Evolutionary conservation across 2,329 filamentous ascomycete genomes (phyloP), one percentile per base, ranked within the genome.

Genomic region (Knoxdaviesia capensis): DNA sequence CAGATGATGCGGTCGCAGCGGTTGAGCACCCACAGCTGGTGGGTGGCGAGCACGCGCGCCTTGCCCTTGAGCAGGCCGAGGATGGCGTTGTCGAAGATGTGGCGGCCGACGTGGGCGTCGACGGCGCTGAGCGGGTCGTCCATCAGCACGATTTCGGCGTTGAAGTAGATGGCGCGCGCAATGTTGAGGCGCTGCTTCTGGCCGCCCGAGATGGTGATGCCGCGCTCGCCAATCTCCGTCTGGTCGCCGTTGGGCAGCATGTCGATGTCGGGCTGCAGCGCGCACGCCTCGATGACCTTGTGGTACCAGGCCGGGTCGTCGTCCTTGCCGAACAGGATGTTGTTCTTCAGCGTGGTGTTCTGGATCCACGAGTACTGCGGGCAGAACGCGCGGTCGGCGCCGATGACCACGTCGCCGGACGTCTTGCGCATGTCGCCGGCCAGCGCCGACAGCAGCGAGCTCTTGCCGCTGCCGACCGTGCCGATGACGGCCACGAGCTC

Each of bases 361-460:
- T 96, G 88, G 40, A 98, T 94, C 90, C 90, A 98, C 0, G 90
- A 84, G 53, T 94, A 94, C 55, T 98, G 88, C 0, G 88, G 88
- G 49, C 90, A 96, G 52, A 94, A 94, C 0, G 88, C 84, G 47
- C 87, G 69, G 3, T 76, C 78, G 0, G 84, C 84, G 36, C 87
- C 83, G 50, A 90, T 70, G 0, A 74, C 69, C 5, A 92, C 70
- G 34, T 79, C 69, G 7, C 86, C 86, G 4, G 61, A 63, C 0
- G 82, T 92, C 56, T 79, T 80, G 38, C 86, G 76, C 88, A 96
- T 96, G 48, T 96, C 88, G 29, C 90, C 88, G 1, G 87, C 88
- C 38, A 98, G 62, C 1, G 88, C 86, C 33, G 85, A 81, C 3
- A 98, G 71, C 1, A 98, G 62, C 0, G 87, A 94, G 41, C 72